Conservation (phyloP, 1,284 basidiomycete species). For the Pascua guehoae region DNA sequence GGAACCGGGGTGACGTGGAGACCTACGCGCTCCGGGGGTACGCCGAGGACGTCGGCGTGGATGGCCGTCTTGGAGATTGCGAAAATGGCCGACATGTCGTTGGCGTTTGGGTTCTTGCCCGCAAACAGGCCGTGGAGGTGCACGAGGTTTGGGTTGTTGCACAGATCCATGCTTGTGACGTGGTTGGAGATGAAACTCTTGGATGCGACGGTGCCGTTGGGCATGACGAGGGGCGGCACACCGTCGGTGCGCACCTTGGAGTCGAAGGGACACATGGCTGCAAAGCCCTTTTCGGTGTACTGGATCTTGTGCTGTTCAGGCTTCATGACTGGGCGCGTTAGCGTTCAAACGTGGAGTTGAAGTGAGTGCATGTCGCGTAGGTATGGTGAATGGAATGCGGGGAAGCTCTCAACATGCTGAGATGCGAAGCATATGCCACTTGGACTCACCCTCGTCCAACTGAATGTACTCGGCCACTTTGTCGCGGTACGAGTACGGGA, state of each 20-base stretch:
- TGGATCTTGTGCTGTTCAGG: too few relatives aligned
- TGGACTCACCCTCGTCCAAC: constrained; percentile 37
- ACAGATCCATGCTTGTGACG: constrained; percentile 34
- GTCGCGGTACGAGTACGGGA: constrained; percentile 51
- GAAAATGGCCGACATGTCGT: constrained; percentile 37
- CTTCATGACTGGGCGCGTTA: too few relatives aligned
- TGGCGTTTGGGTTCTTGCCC: constrained; percentile 26
- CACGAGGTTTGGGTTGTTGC: constrained; percentile 36
- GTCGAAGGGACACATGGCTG: too few relatives aligned
- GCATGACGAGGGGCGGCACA: too few relatives aligned
- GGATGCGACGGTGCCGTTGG: not conserved
- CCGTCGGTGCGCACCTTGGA: too few relatives aligned
- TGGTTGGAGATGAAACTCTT: constrained; percentile 43
- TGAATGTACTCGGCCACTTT: constrained; percentile 51
- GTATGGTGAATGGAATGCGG: too few relatives aligned
- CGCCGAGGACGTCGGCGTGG: constrained; percentile 44
- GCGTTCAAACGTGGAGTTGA: too few relatives aligned
- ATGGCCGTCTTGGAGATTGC: constrained; percentile 41
- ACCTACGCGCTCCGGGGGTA: constrained; percentile 45
- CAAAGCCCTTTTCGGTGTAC: too few relatives aligned
- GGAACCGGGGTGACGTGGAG: constrained; percentile 19
- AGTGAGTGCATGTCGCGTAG: too few relatives aligned
- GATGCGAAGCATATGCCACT: too few relatives aligned
- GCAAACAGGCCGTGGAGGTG: constrained; percentile 36
- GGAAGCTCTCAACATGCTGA: too few relatives aligned